Percentiles rank a stretch among this genome's conserved stretches.
These are phyloP conservation scores for Pleurozium schreberi DNA, from an alignment of 225 moss, liverwort and hornwort genomes.

Conservation along the genomic window DNA sequence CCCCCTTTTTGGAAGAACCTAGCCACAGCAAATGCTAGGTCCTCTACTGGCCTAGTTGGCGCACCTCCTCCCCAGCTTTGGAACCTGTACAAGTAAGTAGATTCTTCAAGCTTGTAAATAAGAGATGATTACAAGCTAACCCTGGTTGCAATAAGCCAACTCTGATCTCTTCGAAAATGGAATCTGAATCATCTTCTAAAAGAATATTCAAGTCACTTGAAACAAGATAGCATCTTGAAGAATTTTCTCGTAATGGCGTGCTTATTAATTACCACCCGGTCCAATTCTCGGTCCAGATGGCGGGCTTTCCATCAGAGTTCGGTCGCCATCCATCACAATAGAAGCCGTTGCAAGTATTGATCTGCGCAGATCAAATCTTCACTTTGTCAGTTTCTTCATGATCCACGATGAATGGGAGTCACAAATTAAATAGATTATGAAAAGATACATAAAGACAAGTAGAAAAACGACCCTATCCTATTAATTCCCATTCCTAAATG, in stretches of 20 bases:
- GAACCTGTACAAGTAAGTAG: slow-evolving; percentile 31
- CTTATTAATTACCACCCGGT: slow-evolving; percentile 44
- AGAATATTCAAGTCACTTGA: neutral
- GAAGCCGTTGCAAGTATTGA: slow-evolving; percentile 91
- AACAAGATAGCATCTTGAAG: neutral
- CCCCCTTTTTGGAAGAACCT: slow-evolving; percentile 79
- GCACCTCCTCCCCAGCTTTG: slow-evolving; percentile 58
- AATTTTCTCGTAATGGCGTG: neutral
- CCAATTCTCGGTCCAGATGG: slow-evolving; percentile 93
- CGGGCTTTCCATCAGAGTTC: slow-evolving; percentile 52
- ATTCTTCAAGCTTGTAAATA: neutral
- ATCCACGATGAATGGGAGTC: neutral
- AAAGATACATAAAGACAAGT: neutral
- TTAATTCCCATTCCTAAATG: neutral
- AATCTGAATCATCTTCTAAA: neutral
- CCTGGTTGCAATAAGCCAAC: neutral
- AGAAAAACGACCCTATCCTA: neutral
- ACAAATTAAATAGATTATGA: neutral
- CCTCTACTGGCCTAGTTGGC: slow-evolving; percentile 64
- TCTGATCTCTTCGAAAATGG: neutral
- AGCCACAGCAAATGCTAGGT: slow-evolving; percentile 75
- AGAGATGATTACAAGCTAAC: neutral
- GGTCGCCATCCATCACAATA: slow-evolving; percentile 76
- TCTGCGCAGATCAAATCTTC: slow-evolving; percentile 22
- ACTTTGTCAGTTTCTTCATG: neutral